Conservation (phyloP, 1,139 yeast species). For the Kurtzmaniella quercitrusa region DNA sequence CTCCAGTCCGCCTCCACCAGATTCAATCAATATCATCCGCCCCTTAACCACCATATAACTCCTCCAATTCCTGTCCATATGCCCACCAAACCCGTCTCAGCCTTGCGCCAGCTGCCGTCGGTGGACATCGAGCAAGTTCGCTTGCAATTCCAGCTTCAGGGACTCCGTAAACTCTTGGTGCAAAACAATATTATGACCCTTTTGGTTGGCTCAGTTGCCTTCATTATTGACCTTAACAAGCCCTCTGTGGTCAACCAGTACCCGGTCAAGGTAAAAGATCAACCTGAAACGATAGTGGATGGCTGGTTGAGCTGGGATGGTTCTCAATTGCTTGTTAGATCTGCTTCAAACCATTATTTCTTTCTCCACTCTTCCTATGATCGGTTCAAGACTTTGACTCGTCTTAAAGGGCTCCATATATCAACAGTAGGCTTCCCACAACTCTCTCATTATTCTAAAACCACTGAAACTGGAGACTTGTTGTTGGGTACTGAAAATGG, state of each 20-base stretch:
- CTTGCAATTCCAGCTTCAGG: conserved; percentile 34
- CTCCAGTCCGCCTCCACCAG: too few relatives aligned
- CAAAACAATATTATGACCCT: conserved; percentile 34
- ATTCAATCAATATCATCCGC: too few relatives aligned
- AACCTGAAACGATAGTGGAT: conserved; percentile 14
- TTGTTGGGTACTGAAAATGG: conserved; percentile 29
- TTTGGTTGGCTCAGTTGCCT: conserved; percentile 18
- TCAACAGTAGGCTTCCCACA: conserved; percentile 21
- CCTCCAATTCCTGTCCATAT: not conserved
- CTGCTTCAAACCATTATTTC: conserved; percentile 21
- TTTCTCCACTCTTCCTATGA: conserved; percentile 30
- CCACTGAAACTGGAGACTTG: conserved; percentile 15
- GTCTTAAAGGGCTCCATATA: conserved; percentile 27
- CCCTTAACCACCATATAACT: too few relatives aligned
- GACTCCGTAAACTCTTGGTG: conserved; percentile 24
- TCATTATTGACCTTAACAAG: conserved; percentile 32
- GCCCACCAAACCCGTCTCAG: not conserved
- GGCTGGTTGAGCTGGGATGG: conserved; percentile 42
- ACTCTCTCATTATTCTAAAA: conserved; percentile 6
- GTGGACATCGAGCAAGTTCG: conserved; percentile 41
- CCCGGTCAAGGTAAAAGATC: not conserved
- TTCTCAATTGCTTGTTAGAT: conserved; percentile 28
- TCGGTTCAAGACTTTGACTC: conserved; percentile 29
- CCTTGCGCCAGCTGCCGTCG: conserved; percentile 16
- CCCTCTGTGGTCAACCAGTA: conserved; percentile 31